Base-by-base conservation (phyloP, 2,329 filamentous ascomycete species). In the Phyllosticta citriasiana region DNA sequence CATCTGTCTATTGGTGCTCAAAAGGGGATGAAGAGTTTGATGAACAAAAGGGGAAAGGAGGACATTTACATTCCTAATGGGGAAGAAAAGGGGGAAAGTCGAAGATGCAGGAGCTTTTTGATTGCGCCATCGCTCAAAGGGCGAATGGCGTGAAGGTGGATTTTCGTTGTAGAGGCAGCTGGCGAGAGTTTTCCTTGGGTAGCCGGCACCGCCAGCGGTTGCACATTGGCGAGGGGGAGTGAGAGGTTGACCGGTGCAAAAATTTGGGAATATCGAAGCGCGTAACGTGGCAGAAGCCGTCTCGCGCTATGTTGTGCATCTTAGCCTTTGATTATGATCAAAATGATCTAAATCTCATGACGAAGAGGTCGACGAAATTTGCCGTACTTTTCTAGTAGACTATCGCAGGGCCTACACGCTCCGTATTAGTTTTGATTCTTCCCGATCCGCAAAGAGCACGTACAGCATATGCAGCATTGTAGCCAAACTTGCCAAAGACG, bases 401-500 rank as follows among this genome's bases (percentile, higher is more conserved):
- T 47, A 47, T n/a, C 40, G 40, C 40, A 47, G 16, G 40, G 40
- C 40, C 40, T 47, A n/a, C 40, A 47, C 12, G 19, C 19, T 22
- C 19, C 5, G 6, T 19, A 16, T 47, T n/a, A 47, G 40, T 47
- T 2, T 47, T 16, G n/a, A 7, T 19, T n/a, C 35, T 40, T 14
- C 7, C n/a, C 16, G 40, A 47, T 47, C 16, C 4, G 40, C 1
- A 19, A 16, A n/a, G 16, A 6, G 40, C 12, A n/a, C 40, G 16
- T 47, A 47, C 40, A n/a, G 40, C 40, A 16, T 47, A 47, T n/a
- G 40, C 40, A 47, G 40, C 16, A n/a, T 47, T 47, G 40, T n/a
- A n/a, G 14, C 40, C 40, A 19, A 47, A 27, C 25, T 60, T 60
- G 30, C 33, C 53, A 53, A 60, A 60, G 24, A 60, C 58, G 16